Conservation (phyloP, 1,139 yeast genomes). For the Meyerozyma smithsonii region DNA sequence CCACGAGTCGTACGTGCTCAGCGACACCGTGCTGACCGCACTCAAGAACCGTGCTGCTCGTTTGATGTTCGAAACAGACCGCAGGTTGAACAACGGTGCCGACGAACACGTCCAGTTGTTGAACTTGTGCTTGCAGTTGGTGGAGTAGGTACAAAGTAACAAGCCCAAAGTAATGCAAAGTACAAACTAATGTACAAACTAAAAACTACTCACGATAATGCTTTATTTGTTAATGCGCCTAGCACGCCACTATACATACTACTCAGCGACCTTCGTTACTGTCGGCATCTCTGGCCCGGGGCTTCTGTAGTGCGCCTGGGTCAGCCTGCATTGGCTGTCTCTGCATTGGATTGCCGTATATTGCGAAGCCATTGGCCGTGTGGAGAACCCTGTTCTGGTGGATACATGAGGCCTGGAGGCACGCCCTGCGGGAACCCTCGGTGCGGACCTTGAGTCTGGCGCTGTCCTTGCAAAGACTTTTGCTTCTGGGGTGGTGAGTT, state of each 20-base stretch:
- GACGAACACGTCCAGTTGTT: constrained; percentile 76
- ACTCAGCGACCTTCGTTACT: neutral
- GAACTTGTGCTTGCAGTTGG: constrained; percentile 57
- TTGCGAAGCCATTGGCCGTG: neutral
- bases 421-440: neutral
- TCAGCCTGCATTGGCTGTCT: neutral
- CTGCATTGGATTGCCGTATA: neutral
- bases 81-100: constrained; percentile 77
- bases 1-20: constrained; percentile 66
- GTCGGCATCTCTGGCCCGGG: neutral
- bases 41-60: constrained; percentile 66
- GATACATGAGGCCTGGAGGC: neutral
- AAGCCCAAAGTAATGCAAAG: no score
- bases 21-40: constrained; percentile 54
- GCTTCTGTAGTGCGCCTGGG: neutral
- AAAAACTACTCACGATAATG: no score
- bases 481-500: neutral
- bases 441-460: no score
- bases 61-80: constrained; percentile 73
- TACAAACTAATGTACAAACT: no score
- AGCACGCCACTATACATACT: no score
- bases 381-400: constrained; percentile 2
- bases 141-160: no score
- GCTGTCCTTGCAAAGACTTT: neutral
- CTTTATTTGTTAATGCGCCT: no score